Base-by-base conservation (phyloP, 768 basidiomycete species). In the Clitopilus hobsonii region DNA sequence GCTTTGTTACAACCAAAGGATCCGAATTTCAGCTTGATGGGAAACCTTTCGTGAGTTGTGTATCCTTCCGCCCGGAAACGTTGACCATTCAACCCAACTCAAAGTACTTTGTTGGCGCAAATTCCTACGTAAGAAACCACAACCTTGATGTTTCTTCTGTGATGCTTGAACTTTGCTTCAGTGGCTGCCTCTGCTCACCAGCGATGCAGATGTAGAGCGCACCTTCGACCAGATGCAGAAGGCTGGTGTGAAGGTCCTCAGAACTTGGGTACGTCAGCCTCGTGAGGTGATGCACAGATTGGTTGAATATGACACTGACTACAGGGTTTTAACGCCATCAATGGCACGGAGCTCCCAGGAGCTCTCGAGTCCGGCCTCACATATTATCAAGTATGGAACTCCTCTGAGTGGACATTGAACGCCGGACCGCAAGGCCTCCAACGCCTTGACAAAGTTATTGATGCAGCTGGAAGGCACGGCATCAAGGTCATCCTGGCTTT, bases 131-230 rank as follows among this genome's bases (percentile, higher is more conserved):
- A 60, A 30, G 74, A 36, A 3, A 36, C 3, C 32, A 36, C 20
- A 50, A 41, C 49, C 14, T 14, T n/a, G 3, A 25, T 27, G 30
- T 24, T 13, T 26, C 36, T 8, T 28, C 28, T 18, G n/a, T n/a
- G 24, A 41, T 25, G 55, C n/a, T 23, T 6, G 24, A 47, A 41
- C 27, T 28, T 25, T 53, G 8, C 23, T 50, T 48, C 51, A 82
- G 81, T 82, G 81, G 81, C 66, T 83, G n/a, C 79, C 80, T 2
- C 72, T 83, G 2, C 66, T 83, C n/a, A 74, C 74, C 3, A 71
- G 69, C 22, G 59, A 71, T 26, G 61, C 68, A 11, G 82, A 84
- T 63, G 78, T 83, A 13, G 74, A 79, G 41, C 58, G 65, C 16
- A 82, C 80, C 0, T 77, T 82, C 62, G 66, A 70, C 56, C 67